Evolutionary conservation across 495 filamentous ascomycete species (phyloP).

Genomic region (Penicillium steckii): DNA sequence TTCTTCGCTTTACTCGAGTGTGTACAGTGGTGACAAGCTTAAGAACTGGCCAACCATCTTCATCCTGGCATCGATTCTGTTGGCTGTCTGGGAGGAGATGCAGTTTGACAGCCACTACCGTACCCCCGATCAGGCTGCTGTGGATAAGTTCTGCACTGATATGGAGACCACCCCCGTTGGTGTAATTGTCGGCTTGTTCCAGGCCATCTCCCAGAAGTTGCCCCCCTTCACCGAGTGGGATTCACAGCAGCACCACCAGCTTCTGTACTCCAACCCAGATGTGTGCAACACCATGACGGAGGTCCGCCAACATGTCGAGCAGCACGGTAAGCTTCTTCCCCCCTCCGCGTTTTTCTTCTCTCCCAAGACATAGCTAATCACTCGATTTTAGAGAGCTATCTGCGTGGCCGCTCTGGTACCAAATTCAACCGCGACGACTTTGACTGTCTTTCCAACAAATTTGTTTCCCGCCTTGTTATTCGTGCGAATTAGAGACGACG

Average conservation of each 20-base stretch:
- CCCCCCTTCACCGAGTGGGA: slow-evolving; percentile 91
- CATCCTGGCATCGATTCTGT: slow-evolving; percentile 83
- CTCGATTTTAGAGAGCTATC: slow-evolving; percentile 52
- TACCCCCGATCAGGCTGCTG: slow-evolving; percentile 73
- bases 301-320: slow-evolving; percentile 81
- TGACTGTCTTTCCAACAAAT: slow-evolving; percentile 91
- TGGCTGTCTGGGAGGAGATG: slow-evolving; percentile 96
- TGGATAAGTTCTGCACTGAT: slow-evolving; percentile 88
- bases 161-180: slow-evolving; percentile 94
- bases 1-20: slow-evolving; percentile 82
- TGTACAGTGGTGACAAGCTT: slow-evolving; percentile 88
- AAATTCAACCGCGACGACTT: slow-evolving; percentile 89
- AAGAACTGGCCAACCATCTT: slow-evolving; percentile 99
- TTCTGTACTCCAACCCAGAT: slow-evolving; percentile 82
- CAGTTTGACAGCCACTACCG: slow-evolving; percentile 96
- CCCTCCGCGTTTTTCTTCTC: neutral
- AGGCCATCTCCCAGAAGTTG: slow-evolving; percentile 91
- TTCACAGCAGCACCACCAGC: slow-evolving; percentile 77
- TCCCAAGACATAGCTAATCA: slow-evolving; percentile 25
- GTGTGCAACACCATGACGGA: slow-evolving; percentile 94
- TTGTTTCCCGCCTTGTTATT: slow-evolving; percentile 89
- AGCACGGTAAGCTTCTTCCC: slow-evolving; percentile 66
- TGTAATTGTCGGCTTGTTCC: slow-evolving; percentile 91
- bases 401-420: slow-evolving; percentile 54
- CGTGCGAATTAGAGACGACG: slow-evolving; percentile 71